phyloP scores from a whole-genome alignment of 306 rosid genomes.

The Spatholobus suberectus region DNA sequence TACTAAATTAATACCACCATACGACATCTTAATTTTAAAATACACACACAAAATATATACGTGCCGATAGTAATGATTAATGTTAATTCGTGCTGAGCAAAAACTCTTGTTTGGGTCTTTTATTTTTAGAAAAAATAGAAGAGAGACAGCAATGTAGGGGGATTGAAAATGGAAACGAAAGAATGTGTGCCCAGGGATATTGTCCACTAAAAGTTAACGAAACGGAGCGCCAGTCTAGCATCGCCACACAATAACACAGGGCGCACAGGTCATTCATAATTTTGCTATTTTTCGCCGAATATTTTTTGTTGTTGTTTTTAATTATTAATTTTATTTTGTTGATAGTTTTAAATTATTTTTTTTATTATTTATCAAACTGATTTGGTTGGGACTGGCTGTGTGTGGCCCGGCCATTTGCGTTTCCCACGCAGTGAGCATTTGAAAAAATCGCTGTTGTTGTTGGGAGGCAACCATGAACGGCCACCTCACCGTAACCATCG shows the following conservation, averaged over 20 bases:
- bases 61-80: background rate
- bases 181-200: background rate
- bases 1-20: no score
- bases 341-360: background rate
- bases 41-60: background rate
- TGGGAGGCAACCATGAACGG: constrained; percentile 52
- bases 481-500: constrained; percentile 33
- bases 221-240: constrained; percentile 27
- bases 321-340: background rate
- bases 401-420: constrained; percentile 31
- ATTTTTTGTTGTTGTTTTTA: background rate
- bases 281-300: background rate
- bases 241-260: constrained; percentile 23
- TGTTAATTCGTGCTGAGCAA: background rate
- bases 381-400: constrained; percentile 11
- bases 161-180: background rate
- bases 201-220: constrained; percentile 24
- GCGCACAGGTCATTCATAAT: background rate
- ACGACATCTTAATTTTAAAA: background rate
- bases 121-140: background rate
- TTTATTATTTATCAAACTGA: background rate
- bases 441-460: constrained; percentile 38
- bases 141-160: background rate
- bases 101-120: background rate
- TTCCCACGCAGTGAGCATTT: constrained; percentile 42